A percentile compares a stretch with the other conserved stretches of the same genome.
These are phyloP conservation scores for Entamoeba invadens DNA, from an alignment of 208 protist genomes.

Conservation along the genomic window DNA sequence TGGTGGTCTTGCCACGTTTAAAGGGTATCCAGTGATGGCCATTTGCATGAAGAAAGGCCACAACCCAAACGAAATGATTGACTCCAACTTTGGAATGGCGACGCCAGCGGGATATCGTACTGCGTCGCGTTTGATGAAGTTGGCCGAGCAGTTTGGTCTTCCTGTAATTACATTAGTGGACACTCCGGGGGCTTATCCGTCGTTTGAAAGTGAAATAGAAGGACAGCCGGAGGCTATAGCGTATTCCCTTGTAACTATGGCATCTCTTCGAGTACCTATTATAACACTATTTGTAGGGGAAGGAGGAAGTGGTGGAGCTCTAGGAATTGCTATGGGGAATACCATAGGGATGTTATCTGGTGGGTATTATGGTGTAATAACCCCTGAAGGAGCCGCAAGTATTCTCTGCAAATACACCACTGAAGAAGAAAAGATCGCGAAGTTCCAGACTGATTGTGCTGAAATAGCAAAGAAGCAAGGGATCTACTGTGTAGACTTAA, in stretches of 20 bases:
- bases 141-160: slow-evolving; percentile 33
- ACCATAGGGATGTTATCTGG: slow-evolving; percentile 29
- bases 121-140: background rate
- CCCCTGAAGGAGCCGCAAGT: slow-evolving; percentile 37
- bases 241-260: slow-evolving; percentile 31
- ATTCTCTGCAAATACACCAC: slow-evolving; percentile 18
- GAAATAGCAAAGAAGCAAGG: background rate
- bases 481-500: background rate
- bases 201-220: slow-evolving; percentile 35
- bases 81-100: background rate
- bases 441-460: background rate
- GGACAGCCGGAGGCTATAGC: slow-evolving; percentile 39
- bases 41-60: background rate
- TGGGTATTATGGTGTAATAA: slow-evolving; percentile 42
- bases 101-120: background rate
- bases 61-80: background rate
- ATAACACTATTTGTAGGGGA: slow-evolving; percentile 36
- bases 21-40: background rate
- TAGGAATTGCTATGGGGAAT: slow-evolving; percentile 42
- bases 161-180: slow-evolving; percentile 34
- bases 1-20: background rate
- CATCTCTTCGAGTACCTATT: slow-evolving; percentile 29
- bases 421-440: background rate
- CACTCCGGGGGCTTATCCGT: slow-evolving; percentile 34
- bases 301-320: slow-evolving; percentile 36